Percentiles rank a stretch among this genome's conserved stretches.
Conservation (phyloP, 345 rosid species). For the Erysimum cheiranthoides region DNA sequence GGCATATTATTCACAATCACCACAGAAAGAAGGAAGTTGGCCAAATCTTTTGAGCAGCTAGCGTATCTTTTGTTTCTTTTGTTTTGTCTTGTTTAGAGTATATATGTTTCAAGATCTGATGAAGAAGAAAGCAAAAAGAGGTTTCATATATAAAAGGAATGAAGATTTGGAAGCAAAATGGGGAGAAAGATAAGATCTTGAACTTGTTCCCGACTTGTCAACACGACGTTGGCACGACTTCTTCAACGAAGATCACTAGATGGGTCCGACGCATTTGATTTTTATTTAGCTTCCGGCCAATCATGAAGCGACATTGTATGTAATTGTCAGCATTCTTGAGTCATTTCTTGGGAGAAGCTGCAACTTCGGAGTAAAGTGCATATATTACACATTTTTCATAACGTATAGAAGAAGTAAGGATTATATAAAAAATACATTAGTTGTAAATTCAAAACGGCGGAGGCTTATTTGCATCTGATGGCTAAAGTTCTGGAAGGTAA, state of each 20-base stretch:
- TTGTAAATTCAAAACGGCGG: neutral
- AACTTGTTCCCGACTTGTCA: conserved; percentile 41
- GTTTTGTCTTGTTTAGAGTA: conserved; percentile 16
- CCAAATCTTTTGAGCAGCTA: conserved; percentile 1
- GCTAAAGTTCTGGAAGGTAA: conserved; percentile 1
- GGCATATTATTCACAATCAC: conserved; percentile 23
- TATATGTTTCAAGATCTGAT: conserved; percentile 25
- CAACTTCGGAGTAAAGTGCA: conserved; percentile 21
- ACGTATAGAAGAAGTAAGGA: conserved; percentile 33
- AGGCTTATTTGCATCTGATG: conserved; percentile 8
- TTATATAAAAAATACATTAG: neutral
- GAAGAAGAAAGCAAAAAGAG: neutral
- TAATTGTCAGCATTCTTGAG: conserved; percentile 21
- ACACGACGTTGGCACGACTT: conserved; percentile 45
- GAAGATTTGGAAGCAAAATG: conserved; percentile 34
- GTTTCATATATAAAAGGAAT: conserved; percentile 5
- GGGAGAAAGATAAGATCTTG: conserved; percentile 15
- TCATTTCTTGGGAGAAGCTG: conserved; percentile 37
- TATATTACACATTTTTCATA: conserved; percentile 26
- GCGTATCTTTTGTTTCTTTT: neutral
- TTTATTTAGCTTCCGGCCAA: conserved; percentile 11
- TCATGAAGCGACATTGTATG: conserved; percentile 11
- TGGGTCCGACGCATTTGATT: conserved; percentile 36
- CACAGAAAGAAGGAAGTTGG: conserved; percentile 24
- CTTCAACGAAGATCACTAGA: conserved; percentile 31